Base-by-base conservation (phyloP, 2,329 filamentous ascomycete species). In the Penicillium sp. region DNA sequence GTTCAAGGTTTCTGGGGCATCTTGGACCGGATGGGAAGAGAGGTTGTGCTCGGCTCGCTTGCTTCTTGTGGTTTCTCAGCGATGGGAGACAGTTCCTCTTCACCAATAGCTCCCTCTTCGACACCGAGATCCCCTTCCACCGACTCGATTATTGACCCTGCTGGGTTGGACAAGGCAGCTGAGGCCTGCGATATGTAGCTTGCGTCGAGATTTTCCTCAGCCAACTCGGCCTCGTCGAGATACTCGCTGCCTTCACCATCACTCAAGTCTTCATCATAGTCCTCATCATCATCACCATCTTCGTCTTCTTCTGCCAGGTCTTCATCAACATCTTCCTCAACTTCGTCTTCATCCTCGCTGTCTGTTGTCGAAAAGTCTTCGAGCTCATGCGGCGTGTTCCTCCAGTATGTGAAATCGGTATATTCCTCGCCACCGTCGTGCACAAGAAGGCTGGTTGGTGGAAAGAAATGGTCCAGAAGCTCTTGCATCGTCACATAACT, bases 401-500 rank as follows among this genome's bases (percentile, higher is more conserved):
- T 84, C 94, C 94, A 99, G 76, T 96, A 99, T 55, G 87, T 93
- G 75, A 99, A 99, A 72, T 99, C 94, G 0, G 94, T 99, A 69
- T 90, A 99, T 55, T 96, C 89, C 72, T 97, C 94, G 13, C 92
- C 93, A 20, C 92, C 93, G 43, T 89, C 89, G 66, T 89, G 91
- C 18, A 97, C 87, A 31, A 99, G 81, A 26, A 92, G 87, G 61
- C 88, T 90, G 13, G 96, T 88, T 2, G 95, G 91, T 7, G 94
- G 94, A 74, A 99, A 99, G 78, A 96, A 97, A 74, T 99, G 94
- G 71, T 99, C 94, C 7, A 99, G 90, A 57, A 99, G 88, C 73
- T 99, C 95, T 58, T 90, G 88, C 87, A 99, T 99, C 68, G 90
- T 92, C 60, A 96, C 91, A 71, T 99, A 99, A 61, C 90, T 96